Conservation (phyloP, 345 rosid species). For the Conringia planisiliqua region DNA sequence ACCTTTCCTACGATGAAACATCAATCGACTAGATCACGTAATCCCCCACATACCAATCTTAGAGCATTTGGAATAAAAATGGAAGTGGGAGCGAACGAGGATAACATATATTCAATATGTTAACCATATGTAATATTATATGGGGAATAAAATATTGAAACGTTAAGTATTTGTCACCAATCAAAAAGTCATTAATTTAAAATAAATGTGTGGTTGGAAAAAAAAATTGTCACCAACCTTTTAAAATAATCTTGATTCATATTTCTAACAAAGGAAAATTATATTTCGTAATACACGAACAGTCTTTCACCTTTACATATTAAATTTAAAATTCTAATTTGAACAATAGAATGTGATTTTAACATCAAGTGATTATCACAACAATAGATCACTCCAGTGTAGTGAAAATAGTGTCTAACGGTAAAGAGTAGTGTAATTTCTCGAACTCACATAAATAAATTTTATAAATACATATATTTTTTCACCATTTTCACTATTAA, state of each 20-base stretch:
- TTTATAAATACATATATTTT: too few relatives aligned
- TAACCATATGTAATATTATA: not conserved
- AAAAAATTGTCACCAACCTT: not conserved
- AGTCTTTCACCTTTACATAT: too few relatives aligned
- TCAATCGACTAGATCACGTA: conserved; percentile 6
- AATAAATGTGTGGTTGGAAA: not conserved
- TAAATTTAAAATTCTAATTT: too few relatives aligned
- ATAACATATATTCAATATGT: conserved; percentile 18
- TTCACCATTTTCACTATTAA: too few relatives aligned
- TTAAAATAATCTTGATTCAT: not conserved
- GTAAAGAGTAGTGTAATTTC: too few relatives aligned
- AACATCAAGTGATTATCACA: too few relatives aligned
- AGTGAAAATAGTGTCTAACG: too few relatives aligned
- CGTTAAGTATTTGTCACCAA: not conserved
- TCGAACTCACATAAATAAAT: too few relatives aligned
- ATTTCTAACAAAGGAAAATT: not conserved
- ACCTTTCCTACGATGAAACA: not conserved
- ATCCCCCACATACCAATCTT: not conserved
- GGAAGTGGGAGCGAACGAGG: conserved; percentile 23
- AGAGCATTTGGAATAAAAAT: conserved; percentile 5
- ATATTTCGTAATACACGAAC: too few relatives aligned
- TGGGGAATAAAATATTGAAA: conserved; percentile 1
- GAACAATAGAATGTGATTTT: too few relatives aligned
- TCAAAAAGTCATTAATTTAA: not conserved
- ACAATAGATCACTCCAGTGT: too few relatives aligned